Evolutionary conservation across 75 land plant genomes (phyloP), one percentile per base, ranked within the genome.

Genomic region (Pinus tabuliformis): DNA sequence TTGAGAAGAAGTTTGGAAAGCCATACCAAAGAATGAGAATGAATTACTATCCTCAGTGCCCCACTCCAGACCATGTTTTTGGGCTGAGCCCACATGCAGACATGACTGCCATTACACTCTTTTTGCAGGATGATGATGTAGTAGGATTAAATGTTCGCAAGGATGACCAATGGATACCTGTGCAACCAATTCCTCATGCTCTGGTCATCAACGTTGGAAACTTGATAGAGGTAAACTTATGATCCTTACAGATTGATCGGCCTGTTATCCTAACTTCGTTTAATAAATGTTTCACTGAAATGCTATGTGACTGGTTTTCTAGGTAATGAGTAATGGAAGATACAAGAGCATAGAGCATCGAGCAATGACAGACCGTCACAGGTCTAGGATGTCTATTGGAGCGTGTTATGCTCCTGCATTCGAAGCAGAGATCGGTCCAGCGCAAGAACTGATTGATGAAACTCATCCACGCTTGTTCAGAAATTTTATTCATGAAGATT

Each of bases 1-100:
- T 90, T 62, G 37, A 75, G 64, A 78, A 82, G 26, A 73, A 63
- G 57, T 85, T 79, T 64, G 85, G 82, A 12, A 18, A 74, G 16
- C 52, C 66, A 13, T 37, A 57, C 5, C 59, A 74, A 56, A 26
- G 37, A 5, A 73, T 80, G 33, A 77, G 91, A 71, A 77, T 86
- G 61, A 90, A 88, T 63, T 88, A 26, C 26, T 26, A 80, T 71
- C 76, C 85, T 3, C 58, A 61, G 1, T 84, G 83, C 68, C 74
- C 54, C 3, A 61, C 56, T 57, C 83, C 87, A 49, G 92, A 88
- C 30, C 73, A 52, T 45, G 87, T 87, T 3, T 80, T 85, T 37
- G 89, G 81, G 16, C 37, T 85, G 3, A 80, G 80, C 57, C 52
- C 86, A 3, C 89, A 87, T 72, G 62, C 87, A 54, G 87, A 87